Evolutionary conservation across 257 asterid species (phyloP).

Genomic region (Solanum ossicruentum): DNA sequence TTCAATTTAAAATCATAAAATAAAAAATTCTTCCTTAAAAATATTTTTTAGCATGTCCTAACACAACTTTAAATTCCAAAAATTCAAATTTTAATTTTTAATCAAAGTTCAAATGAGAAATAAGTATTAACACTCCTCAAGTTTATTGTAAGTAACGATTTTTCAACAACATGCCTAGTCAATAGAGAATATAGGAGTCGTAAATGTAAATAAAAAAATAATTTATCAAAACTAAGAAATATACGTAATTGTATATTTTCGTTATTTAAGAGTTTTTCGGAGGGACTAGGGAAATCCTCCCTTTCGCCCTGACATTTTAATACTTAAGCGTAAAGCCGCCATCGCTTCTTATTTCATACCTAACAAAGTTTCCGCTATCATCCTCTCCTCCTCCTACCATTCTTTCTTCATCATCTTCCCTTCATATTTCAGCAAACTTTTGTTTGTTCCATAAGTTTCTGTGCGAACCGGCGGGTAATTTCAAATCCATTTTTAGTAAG

Average conservation of each 20-base stretch:
- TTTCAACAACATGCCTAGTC: neutral
- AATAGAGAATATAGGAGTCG: neutral
- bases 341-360: constrained; percentile 15
- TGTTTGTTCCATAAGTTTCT: neutral
- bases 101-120: neutral
- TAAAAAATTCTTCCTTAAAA: no score
- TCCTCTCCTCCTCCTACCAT: neutral
- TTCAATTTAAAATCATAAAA: no score
- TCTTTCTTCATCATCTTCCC: neutral
- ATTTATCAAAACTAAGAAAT: neutral
- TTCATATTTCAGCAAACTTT: neutral
- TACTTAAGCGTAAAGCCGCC: constrained; percentile 53
- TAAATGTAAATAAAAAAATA: neutral
- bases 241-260: neutral
- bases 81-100: neutral
- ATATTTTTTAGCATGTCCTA: neutral
- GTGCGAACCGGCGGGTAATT: neutral
- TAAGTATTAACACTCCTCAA: neutral
- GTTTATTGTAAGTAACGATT: neutral
- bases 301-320: constrained; percentile 7
- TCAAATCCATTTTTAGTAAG: neutral
- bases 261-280: neutral
- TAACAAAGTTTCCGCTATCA: neutral
- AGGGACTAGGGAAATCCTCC: neutral
- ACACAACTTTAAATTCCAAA: neutral